Evolutionary conservation across 2,329 filamentous ascomycete species (phyloP).

Genomic region (Spiromastix sp.): DNA sequence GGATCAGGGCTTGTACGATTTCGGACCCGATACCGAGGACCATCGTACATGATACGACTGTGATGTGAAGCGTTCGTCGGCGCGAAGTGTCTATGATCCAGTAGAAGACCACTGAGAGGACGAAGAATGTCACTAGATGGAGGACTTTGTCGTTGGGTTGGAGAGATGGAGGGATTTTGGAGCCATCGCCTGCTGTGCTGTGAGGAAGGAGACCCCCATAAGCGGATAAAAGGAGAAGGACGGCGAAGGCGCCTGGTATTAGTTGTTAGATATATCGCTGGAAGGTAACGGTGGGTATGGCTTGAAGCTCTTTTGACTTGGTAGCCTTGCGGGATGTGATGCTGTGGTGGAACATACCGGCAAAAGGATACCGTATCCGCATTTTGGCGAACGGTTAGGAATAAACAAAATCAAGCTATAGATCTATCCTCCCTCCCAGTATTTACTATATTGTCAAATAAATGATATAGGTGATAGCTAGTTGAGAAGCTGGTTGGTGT

Average conservation of each 20-base stretch:
- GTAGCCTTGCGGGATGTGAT: too few species aligned
- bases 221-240: constrained; percentile 62
- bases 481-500: too few species aligned
- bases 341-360: constrained; percentile 49
- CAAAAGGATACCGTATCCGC: constrained; percentile 81
- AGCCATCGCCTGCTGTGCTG: constrained; percentile 17
- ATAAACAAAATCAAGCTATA: neutral
- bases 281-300: too few species aligned
- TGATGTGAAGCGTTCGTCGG: constrained; percentile 73
- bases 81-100: constrained; percentile 92
- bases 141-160: constrained; percentile 81
- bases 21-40: constrained; percentile 46
- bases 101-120: constrained; percentile 78
- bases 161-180: constrained; percentile 34
- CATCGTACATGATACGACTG: constrained; percentile 67
- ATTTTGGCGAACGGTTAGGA: constrained; percentile 41
- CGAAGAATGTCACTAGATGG: constrained; percentile 80
- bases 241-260: constrained; percentile 50
- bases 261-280: constrained; percentile 12
- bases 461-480: too few species aligned
- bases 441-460: too few species aligned
- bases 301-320: too few species aligned
- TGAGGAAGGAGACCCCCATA: constrained; percentile 65
- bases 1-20: constrained; percentile 53
- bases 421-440: neutral